Base-by-base conservation (phyloP, 441 rosid genomes). In the Adansonia gregorii region DNA sequence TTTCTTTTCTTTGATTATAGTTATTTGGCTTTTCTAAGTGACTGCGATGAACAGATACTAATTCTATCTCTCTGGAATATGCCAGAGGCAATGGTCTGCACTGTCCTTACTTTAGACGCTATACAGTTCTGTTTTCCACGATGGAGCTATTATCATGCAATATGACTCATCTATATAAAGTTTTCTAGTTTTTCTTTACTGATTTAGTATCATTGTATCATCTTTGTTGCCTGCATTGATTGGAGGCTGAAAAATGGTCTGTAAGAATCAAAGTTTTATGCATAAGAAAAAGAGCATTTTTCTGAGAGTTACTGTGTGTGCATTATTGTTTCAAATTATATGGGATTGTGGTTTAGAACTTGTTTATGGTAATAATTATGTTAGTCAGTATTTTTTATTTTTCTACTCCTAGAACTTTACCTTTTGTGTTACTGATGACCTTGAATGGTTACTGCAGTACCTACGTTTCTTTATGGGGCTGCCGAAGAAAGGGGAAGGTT, bases 401-500 rank as follows among this genome's bases (percentile, higher is more conserved):
- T 49, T 51, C 19, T 51, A 60, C 46, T 70, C 24, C 60, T 51
- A 46, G 12, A 64, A 48, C 10, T 59, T 67, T 76, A 20, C 59
- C 11, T 67, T 74, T 43, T 60, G 17, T 69, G 1, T 48, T 77
- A 58, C 81, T 85, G 71, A 85, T 77, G 66, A 64, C 78, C 73
- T 56, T 54, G 63, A n/a, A 39, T 76, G 24, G 79, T 78, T 74
- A 84, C 69, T 89, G 86, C 91, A 92, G 97, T 92, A 56, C 97
- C 99, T 31, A 82, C 96, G 22, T 95, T 84, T 80, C 83, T 91
- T 5, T 93, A 93, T 78, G 98, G 98, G 82, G 95, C 91, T 45
- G 92, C 98, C 59, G 83, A 73, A 43, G 83, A 84, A 76, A 90
- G 83, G 77, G 88, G 89, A 65, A 89, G 87, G 78, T 83, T 90